Evolutionary conservation across 2,329 filamentous ascomycete genomes (phyloP).

Genomic region (Fusarium sp.): DNA sequence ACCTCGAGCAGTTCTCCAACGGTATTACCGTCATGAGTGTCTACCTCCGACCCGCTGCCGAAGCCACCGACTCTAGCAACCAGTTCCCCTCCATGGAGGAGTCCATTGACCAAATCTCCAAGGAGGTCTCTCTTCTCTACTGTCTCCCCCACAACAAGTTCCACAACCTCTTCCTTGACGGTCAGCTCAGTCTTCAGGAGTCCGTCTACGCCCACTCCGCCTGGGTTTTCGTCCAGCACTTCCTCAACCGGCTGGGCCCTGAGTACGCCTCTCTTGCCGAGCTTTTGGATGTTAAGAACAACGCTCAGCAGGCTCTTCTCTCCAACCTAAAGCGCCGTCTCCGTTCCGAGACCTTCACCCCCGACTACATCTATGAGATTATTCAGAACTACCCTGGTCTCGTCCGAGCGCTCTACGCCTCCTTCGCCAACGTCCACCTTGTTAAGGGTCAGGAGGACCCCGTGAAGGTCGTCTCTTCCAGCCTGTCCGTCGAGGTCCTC

Average conservation of each 20-base stretch:
- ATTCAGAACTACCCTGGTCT: slow-evolving; percentile 90
- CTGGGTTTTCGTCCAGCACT: slow-evolving; percentile 98
- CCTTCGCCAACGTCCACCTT: slow-evolving; percentile 89
- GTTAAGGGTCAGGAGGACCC: slow-evolving; percentile 61
- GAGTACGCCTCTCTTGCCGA: slow-evolving; percentile 90
- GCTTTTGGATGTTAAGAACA: slow-evolving; percentile 82
- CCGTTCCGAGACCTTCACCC: slow-evolving; percentile 95
- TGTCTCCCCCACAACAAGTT: slow-evolving; percentile 98
- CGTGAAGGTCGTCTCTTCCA: slow-evolving; percentile 62
- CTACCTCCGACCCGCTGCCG: slow-evolving; percentile 80
- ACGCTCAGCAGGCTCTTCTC: slow-evolving; percentile 83
- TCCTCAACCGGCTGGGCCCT: slow-evolving; percentile 91
- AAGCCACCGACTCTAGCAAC: slow-evolving; percentile 54
- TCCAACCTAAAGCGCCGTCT: slow-evolving; percentile 95
- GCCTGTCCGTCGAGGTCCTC: slow-evolving; percentile 71
- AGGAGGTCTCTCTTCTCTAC: slow-evolving; percentile 96
- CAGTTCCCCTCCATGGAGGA: slow-evolving; percentile 84
- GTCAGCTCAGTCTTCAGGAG: slow-evolving; percentile 90
- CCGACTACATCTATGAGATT: slow-evolving; percentile 97
- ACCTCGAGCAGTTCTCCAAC: slow-evolving; percentile 98
- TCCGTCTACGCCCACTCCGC: slow-evolving; percentile 97
- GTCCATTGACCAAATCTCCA: slow-evolving; percentile 98
- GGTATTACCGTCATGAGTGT: slow-evolving; percentile 97
- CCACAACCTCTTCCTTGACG: slow-evolving; percentile 85
- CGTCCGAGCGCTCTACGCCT: slow-evolving; percentile 86